Evolutionary conservation across 2,329 filamentous ascomycete genomes (phyloP).

Genomic region (Pyrenochaeta sp.): DNA sequence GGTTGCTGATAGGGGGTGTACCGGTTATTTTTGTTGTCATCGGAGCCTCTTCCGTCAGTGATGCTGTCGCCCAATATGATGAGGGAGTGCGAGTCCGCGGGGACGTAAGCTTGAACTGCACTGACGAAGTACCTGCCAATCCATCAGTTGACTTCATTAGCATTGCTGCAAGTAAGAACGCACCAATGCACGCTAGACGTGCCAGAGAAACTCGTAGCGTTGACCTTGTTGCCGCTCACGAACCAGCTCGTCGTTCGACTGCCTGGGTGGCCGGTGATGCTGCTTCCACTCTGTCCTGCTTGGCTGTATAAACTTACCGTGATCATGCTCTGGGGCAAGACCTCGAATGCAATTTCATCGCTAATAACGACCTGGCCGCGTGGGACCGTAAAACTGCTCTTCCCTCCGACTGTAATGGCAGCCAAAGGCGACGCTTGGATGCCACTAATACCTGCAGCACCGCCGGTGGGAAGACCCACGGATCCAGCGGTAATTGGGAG

Average conservation of each 20-base stretch:
- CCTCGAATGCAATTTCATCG: conserved; percentile 64
- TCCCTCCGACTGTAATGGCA: conserved; percentile 65
- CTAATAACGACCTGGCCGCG: conserved; percentile 64
- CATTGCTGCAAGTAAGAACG: background rate
- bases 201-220: conserved; percentile 48
- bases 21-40: conserved; percentile 21
- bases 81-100: conserved; percentile 54
- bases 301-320: conserved; percentile 65
- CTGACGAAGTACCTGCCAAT: conserved; percentile 62
- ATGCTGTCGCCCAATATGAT: conserved; percentile 70
- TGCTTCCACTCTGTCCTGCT: conserved; percentile 63
- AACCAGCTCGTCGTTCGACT: conserved; percentile 68
- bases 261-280: conserved; percentile 70
- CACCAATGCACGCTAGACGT: conserved; percentile 11
- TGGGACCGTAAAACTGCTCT: conserved; percentile 58
- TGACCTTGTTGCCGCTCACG: conserved; percentile 12
- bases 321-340: conserved; percentile 61
- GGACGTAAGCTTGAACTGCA: conserved; percentile 62
- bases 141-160: background rate
- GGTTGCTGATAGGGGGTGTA: conserved; percentile 46
- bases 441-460: conserved; percentile 60
- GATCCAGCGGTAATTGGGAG: conserved; percentile 67
- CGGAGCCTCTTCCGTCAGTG: conserved; percentile 67
- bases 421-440: conserved; percentile 67
- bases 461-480: conserved; percentile 63